phyloP scores from a whole-genome alignment of 352 stramenopile genomes.

The Globisporangium parvum region DNA sequence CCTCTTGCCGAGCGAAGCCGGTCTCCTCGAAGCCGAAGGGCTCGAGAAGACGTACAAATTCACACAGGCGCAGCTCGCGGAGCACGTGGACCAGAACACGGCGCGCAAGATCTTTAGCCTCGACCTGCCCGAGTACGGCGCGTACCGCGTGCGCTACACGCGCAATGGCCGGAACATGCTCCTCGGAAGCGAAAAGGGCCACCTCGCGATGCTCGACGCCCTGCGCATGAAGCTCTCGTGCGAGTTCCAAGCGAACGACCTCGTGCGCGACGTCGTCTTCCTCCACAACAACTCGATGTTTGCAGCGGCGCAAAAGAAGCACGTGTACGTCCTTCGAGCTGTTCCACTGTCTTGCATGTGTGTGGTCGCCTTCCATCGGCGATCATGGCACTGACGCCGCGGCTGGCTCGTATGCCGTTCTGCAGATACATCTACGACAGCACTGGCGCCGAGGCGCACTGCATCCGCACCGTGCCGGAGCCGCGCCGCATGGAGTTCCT shows the following conservation, averaged over 20 bases:
- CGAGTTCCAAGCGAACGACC: conserved; percentile 93
- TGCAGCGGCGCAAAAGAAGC: conserved; percentile 95
- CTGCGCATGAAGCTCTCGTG: conserved; percentile 88
- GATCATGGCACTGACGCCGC: no score
- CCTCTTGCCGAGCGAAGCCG: conserved; percentile 79
- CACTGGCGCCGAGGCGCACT: conserved; percentile 95
- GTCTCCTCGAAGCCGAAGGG: conserved; percentile 91
- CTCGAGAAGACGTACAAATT: conserved; percentile 97
- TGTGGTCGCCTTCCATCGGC: no score
- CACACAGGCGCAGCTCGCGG: conserved; percentile 84
- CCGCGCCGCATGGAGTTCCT: conserved; percentile 95
- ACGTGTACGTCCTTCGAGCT: conserved; percentile 75
- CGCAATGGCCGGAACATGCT: conserved; percentile 94
- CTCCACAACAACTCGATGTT: conserved; percentile 98
- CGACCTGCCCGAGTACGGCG: conserved; percentile 87
- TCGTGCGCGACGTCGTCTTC: conserved; percentile 94
- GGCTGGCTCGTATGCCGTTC: neutral
- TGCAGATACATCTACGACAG: conserved; percentile 95
- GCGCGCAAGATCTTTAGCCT: conserved; percentile 94
- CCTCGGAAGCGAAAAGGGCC: conserved; percentile 91
- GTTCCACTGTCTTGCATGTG: neutral
- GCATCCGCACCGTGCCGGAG: conserved; percentile 90
- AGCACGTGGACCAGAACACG: conserved; percentile 92
- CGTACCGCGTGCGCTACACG: conserved; percentile 94
- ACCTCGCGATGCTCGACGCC: conserved; percentile 94